Percentiles rank a stretch among this genome's conserved stretches.
These are phyloP conservation scores for Rhododendron griersonianum DNA, from an alignment of 148 eudicot genomes.

Conservation along the genomic window DNA sequence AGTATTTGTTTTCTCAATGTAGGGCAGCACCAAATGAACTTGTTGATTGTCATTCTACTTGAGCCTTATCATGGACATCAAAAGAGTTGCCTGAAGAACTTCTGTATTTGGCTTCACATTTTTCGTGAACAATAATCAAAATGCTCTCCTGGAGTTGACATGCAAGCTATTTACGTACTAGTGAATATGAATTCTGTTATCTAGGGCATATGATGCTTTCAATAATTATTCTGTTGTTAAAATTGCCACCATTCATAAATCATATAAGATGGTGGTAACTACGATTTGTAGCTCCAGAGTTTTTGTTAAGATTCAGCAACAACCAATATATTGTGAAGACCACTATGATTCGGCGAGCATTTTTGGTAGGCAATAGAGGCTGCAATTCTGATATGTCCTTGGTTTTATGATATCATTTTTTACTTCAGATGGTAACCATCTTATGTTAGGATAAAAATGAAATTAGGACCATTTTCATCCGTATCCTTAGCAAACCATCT, in stretches of 20 bases:
- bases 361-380: not conserved
- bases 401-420: not conserved
- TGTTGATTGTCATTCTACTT: not conserved
- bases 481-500: not conserved
- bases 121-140: not conserved
- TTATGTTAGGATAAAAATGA: not conserved
- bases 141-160: not conserved
- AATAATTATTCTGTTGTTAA: not conserved
- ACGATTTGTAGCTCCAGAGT: not conserved
- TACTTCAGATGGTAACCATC: not conserved
- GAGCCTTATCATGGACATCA: not conserved
- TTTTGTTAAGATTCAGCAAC: not conserved
- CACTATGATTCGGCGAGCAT: not conserved
- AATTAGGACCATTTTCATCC: not conserved
- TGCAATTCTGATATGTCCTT: not conserved
- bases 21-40: not conserved
- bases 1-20: not conserved
- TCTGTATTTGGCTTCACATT: not conserved
- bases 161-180: not conserved
- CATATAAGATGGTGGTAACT: not conserved
- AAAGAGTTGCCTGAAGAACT: not conserved
- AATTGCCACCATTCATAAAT: not conserved
- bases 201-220: not conserved
- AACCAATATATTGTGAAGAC: not conserved
- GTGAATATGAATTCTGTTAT: not conserved